Evolutionary conservation across 1,139 yeast genomes (phyloP).

Genomic region (Kurtzmaniella quercitrusa): DNA sequence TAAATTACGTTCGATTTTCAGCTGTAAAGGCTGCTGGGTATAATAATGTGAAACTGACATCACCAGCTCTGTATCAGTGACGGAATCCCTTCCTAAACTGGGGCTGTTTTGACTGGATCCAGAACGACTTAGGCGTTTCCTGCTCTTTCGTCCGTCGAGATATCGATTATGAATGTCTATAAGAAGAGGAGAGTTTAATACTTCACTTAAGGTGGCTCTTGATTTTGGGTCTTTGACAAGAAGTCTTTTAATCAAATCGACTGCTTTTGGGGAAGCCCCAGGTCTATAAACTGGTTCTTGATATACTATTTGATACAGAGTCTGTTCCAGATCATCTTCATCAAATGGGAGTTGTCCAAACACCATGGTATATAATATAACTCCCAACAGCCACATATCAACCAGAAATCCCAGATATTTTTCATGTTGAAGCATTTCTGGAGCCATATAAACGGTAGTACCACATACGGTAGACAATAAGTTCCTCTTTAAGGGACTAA

Average conservation of each 20-base stretch:
- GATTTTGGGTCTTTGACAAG: constrained; percentile 61
- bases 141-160: constrained; percentile 15
- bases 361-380: constrained; percentile 83
- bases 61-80: constrained; percentile 33
- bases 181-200: constrained; percentile 61
- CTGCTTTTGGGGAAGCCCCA: constrained; percentile 44
- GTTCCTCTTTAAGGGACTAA: constrained; percentile 44
- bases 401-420: constrained; percentile 78
- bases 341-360: constrained; percentile 91
- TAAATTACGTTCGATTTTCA: constrained; percentile 62
- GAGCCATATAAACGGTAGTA: constrained; percentile 95
- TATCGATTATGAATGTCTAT: constrained; percentile 33
- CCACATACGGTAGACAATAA: constrained; percentile 86
- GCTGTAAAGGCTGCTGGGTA: constrained; percentile 43
- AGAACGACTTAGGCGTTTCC: constrained; percentile 7
- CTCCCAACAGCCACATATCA: constrained; percentile 92
- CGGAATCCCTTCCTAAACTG: background rate
- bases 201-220: constrained; percentile 59
- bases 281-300: constrained; percentile 58
- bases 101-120: background rate
- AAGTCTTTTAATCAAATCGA: constrained; percentile 47
- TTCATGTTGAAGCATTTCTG: constrained; percentile 68
- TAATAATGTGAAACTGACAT: constrained; percentile 40
- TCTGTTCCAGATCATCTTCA: constrained; percentile 68
- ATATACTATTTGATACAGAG: constrained; percentile 57